Evolutionary conservation across 106 monocot genomes (phyloP).

Genomic region (Platanthera guangdongensis): DNA sequence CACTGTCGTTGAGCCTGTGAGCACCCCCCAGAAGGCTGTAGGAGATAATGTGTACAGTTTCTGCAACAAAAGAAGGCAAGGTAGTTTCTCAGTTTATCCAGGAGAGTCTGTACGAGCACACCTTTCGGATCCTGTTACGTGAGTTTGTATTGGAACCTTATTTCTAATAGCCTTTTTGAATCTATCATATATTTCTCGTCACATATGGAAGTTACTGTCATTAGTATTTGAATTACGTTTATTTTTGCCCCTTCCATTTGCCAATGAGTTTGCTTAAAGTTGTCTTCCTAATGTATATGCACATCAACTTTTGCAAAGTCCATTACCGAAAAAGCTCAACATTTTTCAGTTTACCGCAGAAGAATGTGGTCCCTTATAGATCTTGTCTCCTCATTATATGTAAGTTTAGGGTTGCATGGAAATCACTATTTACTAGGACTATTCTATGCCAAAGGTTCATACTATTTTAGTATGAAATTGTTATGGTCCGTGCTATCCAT

Average conservation of each 20-base stretch:
- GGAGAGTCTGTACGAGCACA: slow-evolving; percentile 55
- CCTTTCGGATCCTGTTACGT: slow-evolving; percentile 74
- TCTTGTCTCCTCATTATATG: not conserved
- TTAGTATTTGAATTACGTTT: not conserved
- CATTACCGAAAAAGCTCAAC: not conserved
- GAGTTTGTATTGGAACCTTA: slow-evolving; percentile 22
- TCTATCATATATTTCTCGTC: not conserved
- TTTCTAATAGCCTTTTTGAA: not conserved
- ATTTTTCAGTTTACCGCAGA: not conserved
- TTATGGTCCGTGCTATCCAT: too few species aligned
- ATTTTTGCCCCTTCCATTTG: not conserved
- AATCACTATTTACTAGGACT: not conserved
- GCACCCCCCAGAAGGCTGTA: slow-evolving; percentile 21
- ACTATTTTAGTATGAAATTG: not conserved
- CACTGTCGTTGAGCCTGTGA: slow-evolving; percentile 26
- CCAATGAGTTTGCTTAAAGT: not conserved
- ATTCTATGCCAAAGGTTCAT: not conserved
- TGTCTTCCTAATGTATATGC: not conserved
- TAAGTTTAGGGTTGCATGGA: not conserved
- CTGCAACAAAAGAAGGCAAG: slow-evolving; percentile 28
- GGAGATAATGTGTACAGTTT: slow-evolving; percentile 40
- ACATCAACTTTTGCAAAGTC: not conserved
- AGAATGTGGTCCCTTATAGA: too few species aligned
- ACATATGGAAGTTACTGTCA: not conserved
- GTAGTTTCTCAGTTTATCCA: slow-evolving; percentile 9